Percentiles rank a stretch among this genome's conserved stretches.
These are phyloP conservation scores for Myochromella boudieri DNA, from an alignment of 768 basidiomycete genomes.

Conservation along the genomic window DNA sequence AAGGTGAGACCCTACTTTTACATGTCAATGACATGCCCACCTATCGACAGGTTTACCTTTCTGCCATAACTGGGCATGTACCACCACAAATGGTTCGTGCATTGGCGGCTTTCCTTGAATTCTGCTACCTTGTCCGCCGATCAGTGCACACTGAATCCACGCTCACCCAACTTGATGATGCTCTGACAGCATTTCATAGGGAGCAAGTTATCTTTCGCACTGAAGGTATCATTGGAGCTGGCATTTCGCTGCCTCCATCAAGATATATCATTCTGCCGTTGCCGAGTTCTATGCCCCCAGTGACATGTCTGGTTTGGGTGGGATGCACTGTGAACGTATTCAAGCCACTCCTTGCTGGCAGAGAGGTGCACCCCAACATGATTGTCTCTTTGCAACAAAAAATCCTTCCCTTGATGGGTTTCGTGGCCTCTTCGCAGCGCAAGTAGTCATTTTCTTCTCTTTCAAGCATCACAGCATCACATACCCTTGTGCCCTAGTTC, in stretches of 20 bases:
- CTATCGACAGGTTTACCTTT: conserved; percentile 22
- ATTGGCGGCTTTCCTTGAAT: too few relatives aligned
- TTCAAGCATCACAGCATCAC: not conserved
- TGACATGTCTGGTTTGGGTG: too few relatives aligned
- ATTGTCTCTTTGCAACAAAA: too few relatives aligned
- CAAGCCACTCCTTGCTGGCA: too few relatives aligned
- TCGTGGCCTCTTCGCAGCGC: not conserved
- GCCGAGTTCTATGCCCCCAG: too few relatives aligned
- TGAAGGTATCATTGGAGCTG: conserved; percentile 8
- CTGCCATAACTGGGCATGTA: conserved; percentile 22
- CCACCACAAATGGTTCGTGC: conserved; percentile 19
- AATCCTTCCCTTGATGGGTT: too few relatives aligned
- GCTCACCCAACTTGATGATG: not conserved
- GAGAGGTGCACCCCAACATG: too few relatives aligned
- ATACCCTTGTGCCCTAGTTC: conserved; percentile 26
- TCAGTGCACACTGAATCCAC: too few relatives aligned
- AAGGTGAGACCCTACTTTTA: conserved; percentile 38
- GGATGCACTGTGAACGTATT: not conserved
- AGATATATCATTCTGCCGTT: not conserved
- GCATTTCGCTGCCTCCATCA: conserved; percentile 14
- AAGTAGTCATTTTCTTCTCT: too few relatives aligned
- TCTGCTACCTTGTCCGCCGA: too few relatives aligned
- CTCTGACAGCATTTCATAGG: too few relatives aligned
- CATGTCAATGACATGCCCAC: conserved; percentile 1
- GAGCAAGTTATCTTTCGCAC: conserved; percentile 17